Percentiles rank a stretch among this genome's conserved stretches.
These are phyloP conservation scores for Saccharomyces eubayanus DNA, from an alignment of 805 yeast species.

Conservation along the genomic window DNA sequence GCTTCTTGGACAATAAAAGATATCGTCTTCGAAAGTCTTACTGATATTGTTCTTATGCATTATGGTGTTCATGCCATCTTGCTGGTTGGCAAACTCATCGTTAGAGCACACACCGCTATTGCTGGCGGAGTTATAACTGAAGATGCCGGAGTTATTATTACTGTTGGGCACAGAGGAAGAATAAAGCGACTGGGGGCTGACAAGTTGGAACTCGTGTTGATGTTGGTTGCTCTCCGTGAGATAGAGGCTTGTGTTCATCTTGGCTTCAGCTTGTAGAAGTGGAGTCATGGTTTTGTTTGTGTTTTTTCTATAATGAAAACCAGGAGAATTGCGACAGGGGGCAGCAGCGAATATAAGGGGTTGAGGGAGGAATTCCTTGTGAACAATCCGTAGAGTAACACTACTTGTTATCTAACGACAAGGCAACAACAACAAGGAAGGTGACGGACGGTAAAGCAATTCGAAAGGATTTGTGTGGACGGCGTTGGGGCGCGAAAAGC, in stretches of 20 bases:
- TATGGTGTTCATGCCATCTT: constrained; percentile 12
- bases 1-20: constrained; percentile 27
- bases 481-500: neutral
- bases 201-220: neutral
- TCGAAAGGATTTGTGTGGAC: neutral
- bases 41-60: constrained; percentile 21
- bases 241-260: neutral
- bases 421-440: neutral
- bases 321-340: neutral
- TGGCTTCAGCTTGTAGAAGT: neutral
- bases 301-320: neutral
- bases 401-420: neutral
- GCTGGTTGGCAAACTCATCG: neutral
- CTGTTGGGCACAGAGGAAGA: neutral
- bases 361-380: neutral
- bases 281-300: neutral
- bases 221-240: neutral
- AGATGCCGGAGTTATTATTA: neutral
- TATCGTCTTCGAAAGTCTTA: constrained; percentile 29
- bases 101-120: neutral
- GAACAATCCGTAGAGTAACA: neutral
- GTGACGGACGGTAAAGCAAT: neutral
- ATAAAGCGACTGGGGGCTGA: neutral
- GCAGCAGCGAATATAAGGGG: neutral
- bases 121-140: neutral